Evolutionary conservation across 345 rosid genomes (phyloP).

Genomic region (Eucalyptus erythrocorys): DNA sequence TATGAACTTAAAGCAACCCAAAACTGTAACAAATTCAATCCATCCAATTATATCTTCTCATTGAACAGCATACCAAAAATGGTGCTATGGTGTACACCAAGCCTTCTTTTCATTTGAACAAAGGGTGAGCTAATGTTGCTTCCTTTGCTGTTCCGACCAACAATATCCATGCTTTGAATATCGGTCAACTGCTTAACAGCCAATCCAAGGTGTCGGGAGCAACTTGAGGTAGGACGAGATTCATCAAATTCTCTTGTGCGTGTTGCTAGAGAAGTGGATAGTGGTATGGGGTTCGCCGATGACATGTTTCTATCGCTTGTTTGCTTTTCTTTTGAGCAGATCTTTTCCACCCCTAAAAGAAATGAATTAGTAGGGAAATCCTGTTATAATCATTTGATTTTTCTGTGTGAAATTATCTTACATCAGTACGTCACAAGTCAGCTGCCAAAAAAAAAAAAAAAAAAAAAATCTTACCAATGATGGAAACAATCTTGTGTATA

Average conservation of each 20-base stretch:
- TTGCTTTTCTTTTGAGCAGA: conserved; percentile 31
- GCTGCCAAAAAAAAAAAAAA: neutral
- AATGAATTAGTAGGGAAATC: conserved; percentile 32
- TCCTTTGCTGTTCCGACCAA: conserved; percentile 28
- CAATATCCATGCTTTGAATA: conserved; percentile 31
- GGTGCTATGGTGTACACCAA: conserved; percentile 30
- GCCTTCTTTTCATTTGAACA: conserved; percentile 46
- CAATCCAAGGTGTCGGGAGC: conserved; percentile 45
- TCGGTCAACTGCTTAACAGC: conserved; percentile 71
- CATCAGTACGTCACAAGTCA: neutral
- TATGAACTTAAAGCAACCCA: conserved; percentile 47
- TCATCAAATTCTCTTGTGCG: conserved; percentile 27
- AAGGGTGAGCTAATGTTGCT: conserved; percentile 30
- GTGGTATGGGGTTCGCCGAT: conserved; percentile 35
- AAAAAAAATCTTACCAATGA: conserved; percentile 48
- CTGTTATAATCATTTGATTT: neutral
- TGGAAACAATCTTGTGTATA: conserved; percentile 81
- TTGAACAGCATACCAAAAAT: conserved; percentile 44
- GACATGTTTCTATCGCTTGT: conserved; percentile 12
- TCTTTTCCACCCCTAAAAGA: conserved; percentile 52
- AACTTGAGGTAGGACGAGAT: conserved; percentile 24
- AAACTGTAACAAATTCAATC: conserved; percentile 29
- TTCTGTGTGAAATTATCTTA: neutral
- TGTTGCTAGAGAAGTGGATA: conserved; percentile 27
- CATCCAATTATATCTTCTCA: conserved; percentile 22